Evolutionary conservation across 352 stramenopile genomes (phyloP).

Genomic region (Achlya hypogyna): DNA sequence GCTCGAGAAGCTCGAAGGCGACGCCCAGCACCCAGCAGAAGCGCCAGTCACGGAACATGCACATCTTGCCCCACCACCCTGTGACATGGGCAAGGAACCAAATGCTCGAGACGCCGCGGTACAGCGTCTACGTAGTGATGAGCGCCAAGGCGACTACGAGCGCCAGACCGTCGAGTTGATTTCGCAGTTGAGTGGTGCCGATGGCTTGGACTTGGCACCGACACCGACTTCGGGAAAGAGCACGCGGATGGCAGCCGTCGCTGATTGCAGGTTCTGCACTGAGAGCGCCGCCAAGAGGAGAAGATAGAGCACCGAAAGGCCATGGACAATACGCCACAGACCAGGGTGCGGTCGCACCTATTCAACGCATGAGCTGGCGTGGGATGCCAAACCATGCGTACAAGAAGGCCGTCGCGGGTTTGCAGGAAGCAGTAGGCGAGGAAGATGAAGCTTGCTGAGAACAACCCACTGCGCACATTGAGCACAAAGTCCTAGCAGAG

Average conservation of each 20-base stretch:
- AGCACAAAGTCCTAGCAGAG: conserved; percentile 35
- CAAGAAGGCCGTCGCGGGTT: conserved; percentile 66
- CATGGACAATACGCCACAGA: conserved; percentile 71
- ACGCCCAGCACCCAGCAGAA: conserved; percentile 88
- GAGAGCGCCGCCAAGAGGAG: conserved; percentile 54
- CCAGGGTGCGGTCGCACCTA: conserved; percentile 57
- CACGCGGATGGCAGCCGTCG: conserved; percentile 55
- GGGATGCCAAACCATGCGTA: conserved; percentile 24
- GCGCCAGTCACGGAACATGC: conserved; percentile 90
- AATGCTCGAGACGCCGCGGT: conserved; percentile 64
- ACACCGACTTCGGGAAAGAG: conserved; percentile 65
- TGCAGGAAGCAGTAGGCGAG: conserved; percentile 82
- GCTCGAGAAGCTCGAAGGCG: conserved; percentile 86
- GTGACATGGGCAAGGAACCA: conserved; percentile 82
- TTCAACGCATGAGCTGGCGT: neutral
- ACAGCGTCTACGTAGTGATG: conserved; percentile 32
- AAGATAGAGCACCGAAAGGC: conserved; percentile 67
- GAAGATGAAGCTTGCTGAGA: conserved; percentile 63
- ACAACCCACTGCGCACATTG: conserved; percentile 56
- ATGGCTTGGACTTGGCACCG: conserved; percentile 26
- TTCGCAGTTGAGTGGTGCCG: conserved; percentile 41
- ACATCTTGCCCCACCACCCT: conserved; percentile 89
- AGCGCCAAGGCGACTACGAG: neutral
- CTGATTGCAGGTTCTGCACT: conserved; percentile 57
- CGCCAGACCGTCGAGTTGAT: conserved; percentile 39